phyloP scores from a whole-genome alignment of 1,139 yeast genomes.

The Suhomyces coccinellae region DNA sequence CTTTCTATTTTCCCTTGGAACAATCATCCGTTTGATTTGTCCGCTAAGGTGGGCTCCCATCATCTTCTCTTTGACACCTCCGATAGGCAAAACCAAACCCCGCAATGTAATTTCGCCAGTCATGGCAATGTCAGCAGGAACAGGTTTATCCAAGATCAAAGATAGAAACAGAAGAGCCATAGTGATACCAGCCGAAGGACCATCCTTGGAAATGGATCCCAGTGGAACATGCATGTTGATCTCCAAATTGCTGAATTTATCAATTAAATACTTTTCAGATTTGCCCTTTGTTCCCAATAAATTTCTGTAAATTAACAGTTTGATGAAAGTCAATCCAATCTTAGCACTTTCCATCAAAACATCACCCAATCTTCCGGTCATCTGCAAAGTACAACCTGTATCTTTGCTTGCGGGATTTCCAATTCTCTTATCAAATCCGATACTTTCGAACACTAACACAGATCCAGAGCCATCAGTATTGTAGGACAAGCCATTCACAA shows the following conservation, averaged over 20 bases:
- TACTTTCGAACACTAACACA: constrained; percentile 75
- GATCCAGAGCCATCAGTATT: constrained; percentile 90
- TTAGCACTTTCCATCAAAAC: constrained; percentile 82
- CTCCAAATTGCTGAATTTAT: constrained; percentile 54
- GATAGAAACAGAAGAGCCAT: constrained; percentile 82
- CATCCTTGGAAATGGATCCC: constrained; percentile 87
- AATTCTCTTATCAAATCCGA: constrained; percentile 46
- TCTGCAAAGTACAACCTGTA: constrained; percentile 46
- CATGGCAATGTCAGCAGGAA: constrained; percentile 76
- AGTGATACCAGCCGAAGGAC: constrained; percentile 92
- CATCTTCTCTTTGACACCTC: constrained; percentile 83
- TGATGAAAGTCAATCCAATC: constrained; percentile 74
- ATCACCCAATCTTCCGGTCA: constrained; percentile 84
- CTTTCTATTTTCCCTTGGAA: constrained; percentile 69
- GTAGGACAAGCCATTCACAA: constrained; percentile 89
- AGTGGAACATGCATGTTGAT: constrained; percentile 87
- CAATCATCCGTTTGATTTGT: constrained; percentile 56
- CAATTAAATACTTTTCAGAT: constrained; percentile 32
- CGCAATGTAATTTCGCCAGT: constrained; percentile 90
- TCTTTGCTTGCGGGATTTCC: constrained; percentile 32
- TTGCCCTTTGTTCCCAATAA: constrained; percentile 29
- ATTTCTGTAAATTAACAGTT: constrained; percentile 50
- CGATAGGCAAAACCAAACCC: constrained; percentile 85
- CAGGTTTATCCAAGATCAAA: constrained; percentile 63
- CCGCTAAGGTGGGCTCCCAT: constrained; percentile 82